phyloP scores from a whole-genome alignment of 139 green algal species.

The Marvania coccoides region DNA sequence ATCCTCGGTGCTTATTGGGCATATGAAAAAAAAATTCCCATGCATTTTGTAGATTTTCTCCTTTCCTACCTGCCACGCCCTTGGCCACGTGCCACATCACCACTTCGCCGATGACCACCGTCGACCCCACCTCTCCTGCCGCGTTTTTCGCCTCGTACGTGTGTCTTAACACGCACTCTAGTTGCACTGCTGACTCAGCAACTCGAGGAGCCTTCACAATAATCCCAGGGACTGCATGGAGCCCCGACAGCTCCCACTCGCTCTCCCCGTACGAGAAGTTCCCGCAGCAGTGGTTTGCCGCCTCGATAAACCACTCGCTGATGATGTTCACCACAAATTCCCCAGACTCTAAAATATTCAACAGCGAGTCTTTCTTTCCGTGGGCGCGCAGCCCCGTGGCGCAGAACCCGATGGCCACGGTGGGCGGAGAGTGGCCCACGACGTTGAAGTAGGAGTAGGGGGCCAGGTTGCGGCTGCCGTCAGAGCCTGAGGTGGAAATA shows the following conservation, averaged over 20 bases:
- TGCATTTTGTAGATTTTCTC: neutral
- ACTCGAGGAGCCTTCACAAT: slow-evolving; percentile 74
- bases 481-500: slow-evolving; percentile 48
- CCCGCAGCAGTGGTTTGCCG: slow-evolving; percentile 88
- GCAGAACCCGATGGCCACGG: slow-evolving; percentile 53
- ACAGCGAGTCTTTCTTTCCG: slow-evolving; percentile 78
- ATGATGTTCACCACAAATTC: slow-evolving; percentile 93
- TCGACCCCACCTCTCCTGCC: slow-evolving; percentile 35
- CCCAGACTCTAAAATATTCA: slow-evolving; percentile 84
- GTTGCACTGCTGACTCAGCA: slow-evolving; percentile 72
- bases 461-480: slow-evolving; percentile 60
- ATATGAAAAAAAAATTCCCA: too few species aligned
- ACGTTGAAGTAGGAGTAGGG: slow-evolving; percentile 88
- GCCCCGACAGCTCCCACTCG: slow-evolving; percentile 67
- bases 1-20: too few species aligned
- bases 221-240: slow-evolving; percentile 63
- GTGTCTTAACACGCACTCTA: slow-evolving; percentile 78
- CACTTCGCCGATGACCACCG: slow-evolving; percentile 79
- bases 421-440: slow-evolving; percentile 69
- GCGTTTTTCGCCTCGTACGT: slow-evolving; percentile 56
- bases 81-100: slow-evolving; percentile 73
- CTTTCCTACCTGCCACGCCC: slow-evolving; percentile 40
- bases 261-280: slow-evolving; percentile 67
- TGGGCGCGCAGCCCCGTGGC: slow-evolving; percentile 15
- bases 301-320: slow-evolving; percentile 92